These are phyloP conservation scores for Urtica urens DNA, from an alignment of 306 rosid genomes.

Conservation along the genomic window DNA sequence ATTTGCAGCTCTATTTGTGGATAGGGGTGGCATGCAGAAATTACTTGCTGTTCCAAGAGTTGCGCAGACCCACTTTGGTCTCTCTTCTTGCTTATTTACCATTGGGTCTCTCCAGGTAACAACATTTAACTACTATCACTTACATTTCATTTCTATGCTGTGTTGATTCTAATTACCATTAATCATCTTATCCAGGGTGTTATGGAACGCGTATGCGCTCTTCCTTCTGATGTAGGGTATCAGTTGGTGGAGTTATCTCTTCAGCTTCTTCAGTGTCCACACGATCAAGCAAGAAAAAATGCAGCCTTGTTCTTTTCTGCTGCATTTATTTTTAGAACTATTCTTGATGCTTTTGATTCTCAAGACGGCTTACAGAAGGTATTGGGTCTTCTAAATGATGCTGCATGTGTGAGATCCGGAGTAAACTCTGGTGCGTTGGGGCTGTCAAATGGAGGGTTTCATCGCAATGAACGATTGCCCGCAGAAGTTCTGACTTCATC, in stretches of 20 bases:
- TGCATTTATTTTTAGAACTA: conserved; percentile 96
- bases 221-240: conserved; percentile 64
- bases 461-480: conserved; percentile 76
- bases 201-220: conserved; percentile 98
- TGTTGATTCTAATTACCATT: background rate
- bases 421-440: conserved; percentile 69
- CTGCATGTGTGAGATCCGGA: conserved; percentile 84
- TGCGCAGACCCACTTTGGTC: conserved; percentile 72
- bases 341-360: conserved; percentile 89
- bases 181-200: conserved; percentile 46
- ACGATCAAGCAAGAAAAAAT: conserved; percentile 89
- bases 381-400: conserved; percentile 73
- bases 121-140: background rate
- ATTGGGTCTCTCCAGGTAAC: conserved; percentile 95
- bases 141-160: background rate
- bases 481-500: conserved; percentile 86
- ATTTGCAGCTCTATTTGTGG: conserved; percentile 92
- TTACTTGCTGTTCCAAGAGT: conserved; percentile 87
- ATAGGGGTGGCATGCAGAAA: conserved; percentile 92
- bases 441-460: conserved; percentile 49
- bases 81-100: conserved; percentile 80
- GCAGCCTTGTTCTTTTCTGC: conserved; percentile 83
- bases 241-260: conserved; percentile 85
- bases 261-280: conserved; percentile 80
- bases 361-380: conserved; percentile 81